A percentile compares a stretch with the other conserved stretches of the same genome.
These are phyloP conservation scores for Botryotinia narcissicola DNA, from an alignment of 2,329 filamentous ascomycete species.

Conservation along the genomic window DNA sequence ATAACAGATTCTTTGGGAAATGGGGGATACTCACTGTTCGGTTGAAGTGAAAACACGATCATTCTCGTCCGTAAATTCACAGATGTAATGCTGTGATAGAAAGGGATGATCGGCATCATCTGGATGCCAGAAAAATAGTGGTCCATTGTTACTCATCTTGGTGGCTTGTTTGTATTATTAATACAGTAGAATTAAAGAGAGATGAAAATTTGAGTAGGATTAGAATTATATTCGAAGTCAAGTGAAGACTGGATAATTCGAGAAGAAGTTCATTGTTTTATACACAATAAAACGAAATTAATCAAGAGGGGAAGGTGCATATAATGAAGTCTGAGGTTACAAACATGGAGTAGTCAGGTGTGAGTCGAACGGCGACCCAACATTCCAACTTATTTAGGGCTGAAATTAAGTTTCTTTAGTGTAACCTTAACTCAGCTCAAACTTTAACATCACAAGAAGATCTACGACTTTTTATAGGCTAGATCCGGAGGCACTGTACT, in stretches of 20 bases:
- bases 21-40: neutral
- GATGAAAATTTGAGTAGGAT: neutral
- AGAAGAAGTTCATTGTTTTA: neutral
- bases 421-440: neutral
- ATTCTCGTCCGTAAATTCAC: neutral
- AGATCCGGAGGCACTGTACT: too few relatives aligned
- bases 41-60: neutral
- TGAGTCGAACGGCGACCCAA: neutral
- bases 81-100: constrained; percentile 2
- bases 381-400: neutral
- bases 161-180: neutral
- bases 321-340: neutral
- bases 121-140: constrained; percentile 12
- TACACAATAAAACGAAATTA: neutral
- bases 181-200: neutral
- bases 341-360: neutral
- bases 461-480: neutral
- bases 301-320: neutral
- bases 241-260: neutral
- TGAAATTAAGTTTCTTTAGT: neutral
- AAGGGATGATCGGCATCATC: neutral
- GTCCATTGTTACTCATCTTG: neutral
- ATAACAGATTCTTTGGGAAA: too few relatives aligned
- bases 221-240: neutral
- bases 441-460: neutral